Conservation (phyloP, 2,329 filamentous ascomycete genomes). For the Sporothrix schenckii region DNA sequence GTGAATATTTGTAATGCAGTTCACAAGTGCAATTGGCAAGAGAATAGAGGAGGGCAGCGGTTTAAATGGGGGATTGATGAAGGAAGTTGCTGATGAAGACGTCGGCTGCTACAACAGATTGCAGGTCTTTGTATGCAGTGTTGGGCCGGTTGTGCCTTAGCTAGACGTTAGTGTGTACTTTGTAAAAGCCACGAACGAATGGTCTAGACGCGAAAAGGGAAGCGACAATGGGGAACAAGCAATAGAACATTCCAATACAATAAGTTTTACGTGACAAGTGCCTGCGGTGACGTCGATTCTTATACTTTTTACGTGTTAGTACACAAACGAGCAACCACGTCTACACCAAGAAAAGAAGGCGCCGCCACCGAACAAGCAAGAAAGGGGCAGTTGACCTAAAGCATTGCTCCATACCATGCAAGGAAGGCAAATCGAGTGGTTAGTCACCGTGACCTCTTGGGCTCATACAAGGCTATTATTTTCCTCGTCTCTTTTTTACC, state of each 20-base stretch:
- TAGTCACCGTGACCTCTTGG: constrained; percentile 3
- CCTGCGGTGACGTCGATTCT: constrained; percentile 27
- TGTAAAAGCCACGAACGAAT: not conserved
- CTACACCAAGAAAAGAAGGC: constrained; percentile 28
- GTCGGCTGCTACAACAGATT: not conserved
- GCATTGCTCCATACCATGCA: constrained; percentile 11
- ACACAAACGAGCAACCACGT: not conserved
- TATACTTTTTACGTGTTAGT: constrained; percentile 27
- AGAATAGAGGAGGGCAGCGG: not conserved
- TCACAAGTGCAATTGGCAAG: not conserved
- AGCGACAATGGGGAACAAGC: not conserved
- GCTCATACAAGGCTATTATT: not conserved
- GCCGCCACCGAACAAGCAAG: constrained; percentile 15
- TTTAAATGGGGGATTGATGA: constrained; percentile 14
- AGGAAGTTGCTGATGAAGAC: not conserved
- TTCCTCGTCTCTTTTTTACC: not conserved
- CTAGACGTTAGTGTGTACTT: constrained; percentile 1
- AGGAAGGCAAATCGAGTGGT: not conserved
- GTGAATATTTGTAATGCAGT: not conserved
- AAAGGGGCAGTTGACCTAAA: not conserved
- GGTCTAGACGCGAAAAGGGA: too few relatives aligned
- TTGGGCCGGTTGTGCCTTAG: not conserved
- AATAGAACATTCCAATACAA: not conserved
- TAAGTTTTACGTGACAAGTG: constrained; percentile 9
- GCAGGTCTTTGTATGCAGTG: not conserved